A percentile compares a stretch with the other conserved stretches of the same genome.
These are phyloP conservation scores for Urochloa ruziziensis DNA, from an alignment of 176 grass and related monocot genomes.

Conservation along the genomic window DNA sequence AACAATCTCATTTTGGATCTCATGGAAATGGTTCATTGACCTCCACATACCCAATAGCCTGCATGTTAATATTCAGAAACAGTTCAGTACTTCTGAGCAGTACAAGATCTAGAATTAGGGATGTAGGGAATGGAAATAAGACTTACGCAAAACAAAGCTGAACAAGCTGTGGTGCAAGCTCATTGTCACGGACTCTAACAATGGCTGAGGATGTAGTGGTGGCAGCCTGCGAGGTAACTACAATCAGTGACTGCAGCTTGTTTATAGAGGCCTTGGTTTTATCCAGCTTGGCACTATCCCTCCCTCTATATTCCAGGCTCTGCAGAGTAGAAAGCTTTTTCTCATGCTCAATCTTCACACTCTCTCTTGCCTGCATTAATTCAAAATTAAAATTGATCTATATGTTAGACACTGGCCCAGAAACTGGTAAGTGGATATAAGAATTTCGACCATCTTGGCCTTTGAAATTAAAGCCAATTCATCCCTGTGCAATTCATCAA, in stretches of 20 bases:
- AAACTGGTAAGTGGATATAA: background rate
- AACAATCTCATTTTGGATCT: slow-evolving; percentile 84
- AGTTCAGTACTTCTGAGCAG: slow-evolving; percentile 7
- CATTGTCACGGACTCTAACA: slow-evolving; percentile 81
- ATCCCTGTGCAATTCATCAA: background rate
- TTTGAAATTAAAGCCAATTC: no score
- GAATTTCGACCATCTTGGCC: no score
- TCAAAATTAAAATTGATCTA: slow-evolving; percentile 9
- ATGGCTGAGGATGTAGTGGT: slow-evolving; percentile 95
- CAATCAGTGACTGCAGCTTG: slow-evolving; percentile 90
- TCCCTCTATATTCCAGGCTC: slow-evolving; percentile 81
- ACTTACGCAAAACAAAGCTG: slow-evolving; percentile 90
- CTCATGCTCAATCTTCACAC: slow-evolving; percentile 87
- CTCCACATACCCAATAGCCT: slow-evolving; percentile 97
- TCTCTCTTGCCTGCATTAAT: slow-evolving; percentile 76
- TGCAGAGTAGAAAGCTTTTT: slow-evolving; percentile 95
- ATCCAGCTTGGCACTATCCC: slow-evolving; percentile 82
- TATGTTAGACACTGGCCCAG: background rate
- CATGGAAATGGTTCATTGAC: slow-evolving; percentile 91
- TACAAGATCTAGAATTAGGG: slow-evolving; percentile 12
- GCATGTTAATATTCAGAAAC: slow-evolving; percentile 32
- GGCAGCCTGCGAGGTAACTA: slow-evolving; percentile 90
- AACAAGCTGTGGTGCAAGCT: slow-evolving; percentile 97
- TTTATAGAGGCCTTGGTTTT: slow-evolving; percentile 97
- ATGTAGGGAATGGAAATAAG: background rate